Conservation (phyloP, 2,329 filamentous ascomycete genomes). For the Pseudocercospora crystallina region DNA sequence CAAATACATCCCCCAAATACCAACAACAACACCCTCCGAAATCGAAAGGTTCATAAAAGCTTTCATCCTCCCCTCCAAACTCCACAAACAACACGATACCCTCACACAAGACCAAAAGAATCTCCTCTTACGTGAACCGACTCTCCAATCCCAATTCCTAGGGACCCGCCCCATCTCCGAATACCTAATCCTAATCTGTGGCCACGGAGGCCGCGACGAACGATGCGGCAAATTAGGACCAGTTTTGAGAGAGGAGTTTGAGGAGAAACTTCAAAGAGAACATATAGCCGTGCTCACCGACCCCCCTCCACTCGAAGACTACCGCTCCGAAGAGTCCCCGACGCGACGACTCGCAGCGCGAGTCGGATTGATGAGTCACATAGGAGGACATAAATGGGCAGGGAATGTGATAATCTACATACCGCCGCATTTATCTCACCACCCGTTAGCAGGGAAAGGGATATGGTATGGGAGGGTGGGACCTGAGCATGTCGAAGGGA, state of each 20-base stretch:
- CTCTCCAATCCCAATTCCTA: constrained; percentile 48
- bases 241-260: constrained; percentile 69
- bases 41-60: constrained; percentile 60
- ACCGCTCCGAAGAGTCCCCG: not conserved
- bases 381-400: constrained; percentile 82
- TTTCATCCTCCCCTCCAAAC: constrained; percentile 62
- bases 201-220: constrained; percentile 77
- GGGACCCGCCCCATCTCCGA: constrained; percentile 64
- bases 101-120: constrained; percentile 56
- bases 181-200: constrained; percentile 80
- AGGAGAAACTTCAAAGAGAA: constrained; percentile 53
- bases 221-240: constrained; percentile 82
- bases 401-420: constrained; percentile 82
- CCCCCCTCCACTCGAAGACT: constrained; percentile 35
- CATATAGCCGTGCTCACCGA: constrained; percentile 51
- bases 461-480: constrained; percentile 82
- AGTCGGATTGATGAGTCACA: constrained; percentile 72
- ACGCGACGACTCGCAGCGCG: constrained; percentile 47
- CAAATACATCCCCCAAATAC: constrained; percentile 72
- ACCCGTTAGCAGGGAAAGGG: constrained; percentile 67
- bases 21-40: constrained; percentile 57
- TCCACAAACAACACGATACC: constrained; percentile 60
- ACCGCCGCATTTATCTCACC: constrained; percentile 53
- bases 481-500: constrained; percentile 72
- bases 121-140: constrained; percentile 48